Evolutionary conservation across 352 stramenopile genomes (phyloP).

Genomic region (Phytophthora cryptogea): DNA sequence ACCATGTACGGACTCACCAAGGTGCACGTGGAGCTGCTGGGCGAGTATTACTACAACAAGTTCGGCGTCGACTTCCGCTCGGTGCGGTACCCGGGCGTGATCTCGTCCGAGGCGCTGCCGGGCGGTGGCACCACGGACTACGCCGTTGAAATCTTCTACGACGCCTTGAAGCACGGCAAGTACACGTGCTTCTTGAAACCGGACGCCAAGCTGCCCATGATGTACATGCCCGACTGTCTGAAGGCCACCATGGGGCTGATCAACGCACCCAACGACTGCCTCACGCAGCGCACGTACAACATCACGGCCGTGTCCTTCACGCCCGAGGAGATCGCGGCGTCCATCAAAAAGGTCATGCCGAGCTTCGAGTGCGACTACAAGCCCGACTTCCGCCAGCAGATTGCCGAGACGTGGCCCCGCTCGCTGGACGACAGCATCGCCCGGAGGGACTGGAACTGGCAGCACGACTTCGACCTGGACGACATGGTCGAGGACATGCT

Average conservation of each 20-base stretch:
- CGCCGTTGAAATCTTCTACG: conserved; percentile 94
- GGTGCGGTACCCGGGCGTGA: conserved; percentile 91
- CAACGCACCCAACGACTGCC: conserved; percentile 60
- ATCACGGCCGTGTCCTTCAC: conserved; percentile 92
- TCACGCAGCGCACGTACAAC: conserved; percentile 92
- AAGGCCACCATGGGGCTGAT: conserved; percentile 86
- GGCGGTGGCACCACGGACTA: conserved; percentile 91
- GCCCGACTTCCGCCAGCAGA: conserved; percentile 91
- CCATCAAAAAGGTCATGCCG: conserved; percentile 89
- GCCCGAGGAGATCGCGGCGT: conserved; percentile 78
- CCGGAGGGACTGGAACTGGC: conserved; percentile 88
- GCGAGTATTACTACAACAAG: conserved; percentile 93
- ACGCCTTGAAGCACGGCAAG: conserved; percentile 84
- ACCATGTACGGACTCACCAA: conserved; percentile 95
- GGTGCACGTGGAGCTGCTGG: conserved; percentile 89
- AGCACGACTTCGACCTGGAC: conserved; percentile 90
- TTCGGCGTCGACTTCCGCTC: conserved; percentile 93
- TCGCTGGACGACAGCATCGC: conserved; percentile 86
- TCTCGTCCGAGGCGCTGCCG: conserved; percentile 86
- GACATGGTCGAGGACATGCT: conserved; percentile 92
- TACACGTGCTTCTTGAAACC: conserved; percentile 90
- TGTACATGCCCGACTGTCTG: conserved; percentile 95
- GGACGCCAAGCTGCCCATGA: conserved; percentile 90
- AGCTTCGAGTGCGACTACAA: conserved; percentile 88
- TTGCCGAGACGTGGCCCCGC: conserved; percentile 91